Base-by-base conservation (phyloP, 768 basidiomycete species). In the Lentinula edodes region DNA sequence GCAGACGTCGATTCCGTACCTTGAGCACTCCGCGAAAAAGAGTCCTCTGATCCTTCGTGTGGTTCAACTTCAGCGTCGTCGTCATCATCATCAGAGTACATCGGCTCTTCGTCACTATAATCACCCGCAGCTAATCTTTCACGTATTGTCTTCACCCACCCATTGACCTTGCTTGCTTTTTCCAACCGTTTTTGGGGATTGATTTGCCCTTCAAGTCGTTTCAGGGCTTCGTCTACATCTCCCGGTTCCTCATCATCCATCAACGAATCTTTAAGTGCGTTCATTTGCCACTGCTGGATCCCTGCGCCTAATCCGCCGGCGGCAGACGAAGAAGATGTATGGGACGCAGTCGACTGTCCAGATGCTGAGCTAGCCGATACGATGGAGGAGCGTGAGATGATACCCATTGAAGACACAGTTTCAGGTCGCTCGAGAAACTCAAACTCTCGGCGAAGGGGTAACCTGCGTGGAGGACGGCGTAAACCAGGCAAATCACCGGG, bases 271-370 rank as follows among this genome's bases (percentile, higher is more conserved):
- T 93, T 79, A 42, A 93, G 74, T 32, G 89, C 87, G 68, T 90
- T 89, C 73, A 91, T 77, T 66, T 93, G 92, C 92, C 92, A 93
- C 58, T 86, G 84, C n/a, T 87, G 84, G 16, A 92, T 85, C 34
- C 74, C 75, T 0, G 75, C 78, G 2, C 78, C 81, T 5, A 83
- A 71, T 18, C 74, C 76, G 7, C 71, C 69, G 6, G 69, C 65
- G 5, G 62, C 59, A 34, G 63, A 74, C 20, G 76, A 77, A 6
- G 76, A 67, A 0, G 77, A 74, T 10, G 82, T 78, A 9, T 75
- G 66, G 9, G 73, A 76, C 13, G 76, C 81, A 62, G 83, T 79
- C 7, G 75, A 66, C 10, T 73, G 76, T 13, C 76, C 82, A 64
- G 78, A 74, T 5, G 71, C 77, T 48, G 67, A 78, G 59, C 72